Evolutionary conservation across 768 basidiomycete species (phyloP).

Genomic region (Russula sp.): DNA sequence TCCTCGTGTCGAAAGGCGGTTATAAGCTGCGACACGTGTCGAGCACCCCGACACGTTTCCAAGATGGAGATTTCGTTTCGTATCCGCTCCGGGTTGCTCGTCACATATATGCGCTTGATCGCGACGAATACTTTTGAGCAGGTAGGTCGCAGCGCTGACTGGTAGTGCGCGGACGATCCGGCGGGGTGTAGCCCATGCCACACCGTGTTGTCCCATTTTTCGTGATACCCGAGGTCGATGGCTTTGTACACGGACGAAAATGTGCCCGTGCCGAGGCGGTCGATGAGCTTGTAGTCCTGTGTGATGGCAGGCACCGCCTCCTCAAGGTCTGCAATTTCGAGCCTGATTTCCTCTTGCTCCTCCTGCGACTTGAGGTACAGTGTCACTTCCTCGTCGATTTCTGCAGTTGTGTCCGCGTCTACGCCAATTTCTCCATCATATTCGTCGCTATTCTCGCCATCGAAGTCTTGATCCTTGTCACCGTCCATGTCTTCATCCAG

Average conservation of each 20-base stretch:
- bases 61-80: conserved; percentile 90
- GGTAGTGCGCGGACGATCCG: conserved; percentile 63
- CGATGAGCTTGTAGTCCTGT: conserved; percentile 72
- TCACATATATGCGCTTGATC: conserved; percentile 95
- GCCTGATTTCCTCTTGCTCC: conserved; percentile 69
- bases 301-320: conserved; percentile 62
- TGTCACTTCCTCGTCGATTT: conserved; percentile 61
- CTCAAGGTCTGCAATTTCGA: conserved; percentile 74
- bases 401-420: conserved; percentile 38
- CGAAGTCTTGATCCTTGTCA: conserved; percentile 42
- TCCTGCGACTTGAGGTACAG: conserved; percentile 55
- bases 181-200: conserved; percentile 70
- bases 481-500: conserved; percentile 52
- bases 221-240: conserved; percentile 70
- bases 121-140: conserved; percentile 76
- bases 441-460: conserved; percentile 33
- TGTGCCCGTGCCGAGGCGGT: conserved; percentile 93
- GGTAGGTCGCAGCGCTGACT: conserved; percentile 44
- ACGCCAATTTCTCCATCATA: conserved; percentile 36
- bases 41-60: conserved; percentile 77
- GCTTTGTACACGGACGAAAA: conserved; percentile 99
- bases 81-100: conserved; percentile 89
- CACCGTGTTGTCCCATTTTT: conserved; percentile 69
- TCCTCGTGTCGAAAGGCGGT: conserved; percentile 89
- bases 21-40: conserved; percentile 90